These are phyloP conservation scores for Plasmodiophora brassicae DNA, from an alignment of 208 protist species.

Conservation along the genomic window DNA sequence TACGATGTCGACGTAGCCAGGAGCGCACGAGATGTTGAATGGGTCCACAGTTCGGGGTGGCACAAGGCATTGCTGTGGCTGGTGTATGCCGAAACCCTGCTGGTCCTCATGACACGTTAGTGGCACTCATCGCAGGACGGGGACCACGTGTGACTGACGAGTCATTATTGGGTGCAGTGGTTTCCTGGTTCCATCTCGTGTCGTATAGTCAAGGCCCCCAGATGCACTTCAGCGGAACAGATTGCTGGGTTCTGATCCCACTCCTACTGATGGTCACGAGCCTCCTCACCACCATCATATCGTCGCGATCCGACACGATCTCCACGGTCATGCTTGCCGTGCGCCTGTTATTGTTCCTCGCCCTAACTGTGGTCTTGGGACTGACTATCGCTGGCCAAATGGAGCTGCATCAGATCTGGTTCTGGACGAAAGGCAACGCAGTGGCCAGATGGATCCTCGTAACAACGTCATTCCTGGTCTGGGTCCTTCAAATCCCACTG, in stretches of 20 bases:
- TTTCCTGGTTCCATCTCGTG: neutral
- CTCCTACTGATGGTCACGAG: neutral
- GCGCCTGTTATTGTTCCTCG: neutral
- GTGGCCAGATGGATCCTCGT: neutral
- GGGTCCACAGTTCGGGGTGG: too few species aligned
- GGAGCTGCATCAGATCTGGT: neutral
- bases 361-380: neutral
- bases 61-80: too few species aligned
- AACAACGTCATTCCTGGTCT: neutral
- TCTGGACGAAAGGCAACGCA: constrained; percentile 3
- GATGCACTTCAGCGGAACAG: neutral
- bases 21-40: too few species aligned
- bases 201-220: neutral
- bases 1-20: too few species aligned
- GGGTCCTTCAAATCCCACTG: neutral
- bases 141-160: too few species aligned
- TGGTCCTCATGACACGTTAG: too few species aligned
- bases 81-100: too few species aligned
- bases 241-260: neutral
- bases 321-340: neutral
- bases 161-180: too few species aligned
- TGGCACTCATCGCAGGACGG: too few species aligned
- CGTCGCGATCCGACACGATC: neutral
- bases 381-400: neutral
- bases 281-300: neutral